A percentile compares a stretch with the other conserved stretches of the same genome.
Evolutionary conservation across 1,284 basidiomycete genomes (phyloP).

Genomic region (Cryptococcus maquisensis): DNA sequence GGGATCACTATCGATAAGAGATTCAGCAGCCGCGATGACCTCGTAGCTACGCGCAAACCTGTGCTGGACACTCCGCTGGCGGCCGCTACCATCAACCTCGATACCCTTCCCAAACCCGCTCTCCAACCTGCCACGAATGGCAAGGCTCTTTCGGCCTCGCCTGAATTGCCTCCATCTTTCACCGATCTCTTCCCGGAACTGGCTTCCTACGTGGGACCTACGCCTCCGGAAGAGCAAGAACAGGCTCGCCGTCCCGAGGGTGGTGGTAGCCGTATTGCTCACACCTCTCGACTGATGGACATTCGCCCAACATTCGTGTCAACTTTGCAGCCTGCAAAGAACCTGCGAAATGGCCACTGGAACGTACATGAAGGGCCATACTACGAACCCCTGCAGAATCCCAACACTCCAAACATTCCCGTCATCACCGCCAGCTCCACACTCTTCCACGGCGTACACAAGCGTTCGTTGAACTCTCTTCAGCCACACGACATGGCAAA

Average conservation of each 20-base stretch:
- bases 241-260: conserved; percentile 53
- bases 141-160: conserved; percentile 1
- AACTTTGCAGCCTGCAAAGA: conserved; percentile 54
- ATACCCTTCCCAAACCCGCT: conserved; percentile 14
- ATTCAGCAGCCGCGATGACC: conserved; percentile 31
- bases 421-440: conserved; percentile 32
- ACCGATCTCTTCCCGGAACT: conserved; percentile 55
- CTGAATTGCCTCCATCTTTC: conserved; percentile 25
- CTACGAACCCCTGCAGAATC: conserved; percentile 48
- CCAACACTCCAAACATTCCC: conserved; percentile 33
- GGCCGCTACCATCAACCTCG: conserved; percentile 34
- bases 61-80: conserved; percentile 33
- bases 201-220: conserved; percentile 47
- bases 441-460: conserved; percentile 37
- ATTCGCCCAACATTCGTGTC: conserved; percentile 56
- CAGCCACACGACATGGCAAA: conserved; percentile 49
- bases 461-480: conserved; percentile 49
- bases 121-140: not conserved
- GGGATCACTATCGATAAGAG: conserved; percentile 37
- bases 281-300: conserved; percentile 55
- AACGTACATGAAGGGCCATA: conserved; percentile 49
- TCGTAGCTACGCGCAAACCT: conserved; percentile 28
- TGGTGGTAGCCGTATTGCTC: conserved; percentile 49
- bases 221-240: conserved; percentile 38
- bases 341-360: conserved; percentile 49